A percentile compares a stretch with the other conserved stretches of the same genome.
Evolutionary conservation across 768 basidiomycete genomes (phyloP).

Genomic region (Exidia glandulosa): DNA sequence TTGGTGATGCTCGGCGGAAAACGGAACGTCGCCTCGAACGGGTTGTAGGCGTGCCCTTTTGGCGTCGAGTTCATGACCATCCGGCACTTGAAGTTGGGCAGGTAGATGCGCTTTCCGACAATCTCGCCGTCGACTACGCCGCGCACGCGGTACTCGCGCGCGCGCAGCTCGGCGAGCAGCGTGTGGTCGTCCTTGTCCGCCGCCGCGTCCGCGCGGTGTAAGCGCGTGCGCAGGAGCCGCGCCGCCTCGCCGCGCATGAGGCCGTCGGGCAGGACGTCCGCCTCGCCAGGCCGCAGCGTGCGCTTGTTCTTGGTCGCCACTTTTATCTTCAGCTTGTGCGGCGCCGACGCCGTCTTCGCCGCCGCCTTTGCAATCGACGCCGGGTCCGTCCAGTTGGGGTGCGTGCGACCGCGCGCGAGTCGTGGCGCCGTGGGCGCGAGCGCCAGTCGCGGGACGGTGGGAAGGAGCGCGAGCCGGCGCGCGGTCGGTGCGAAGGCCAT

Average conservation of each 20-base stretch:
- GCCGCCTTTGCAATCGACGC: not conserved
- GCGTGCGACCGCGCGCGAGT: not conserved
- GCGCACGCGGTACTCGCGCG: not conserved
- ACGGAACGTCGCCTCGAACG: conserved; percentile 90
- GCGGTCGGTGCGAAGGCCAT: not conserved
- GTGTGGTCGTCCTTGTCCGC: not conserved
- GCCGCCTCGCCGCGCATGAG: not conserved
- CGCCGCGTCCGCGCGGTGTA: not conserved
- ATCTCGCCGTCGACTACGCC: conserved; percentile 32
- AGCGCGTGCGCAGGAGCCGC: not conserved
- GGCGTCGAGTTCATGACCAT: conserved; percentile 78
- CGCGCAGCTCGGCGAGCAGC: not conserved
- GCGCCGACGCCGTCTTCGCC: not conserved
- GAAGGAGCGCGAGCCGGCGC: not conserved
- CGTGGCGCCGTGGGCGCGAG: not conserved
- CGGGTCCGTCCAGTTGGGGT: not conserved
- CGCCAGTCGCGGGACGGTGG: not conserved
- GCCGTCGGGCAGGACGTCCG: not conserved
- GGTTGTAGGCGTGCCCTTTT: conserved; percentile 74
- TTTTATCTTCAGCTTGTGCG: not conserved
- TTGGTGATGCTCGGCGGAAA: conserved; percentile 85
- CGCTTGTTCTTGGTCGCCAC: not conserved
- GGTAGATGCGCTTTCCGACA: conserved; percentile 74
- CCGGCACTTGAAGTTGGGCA: conserved; percentile 77
- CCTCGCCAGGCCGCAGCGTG: not conserved